phyloP scores from a whole-genome alignment of 495 filamentous ascomycete species.

The Emericellopsis terricola region DNA sequence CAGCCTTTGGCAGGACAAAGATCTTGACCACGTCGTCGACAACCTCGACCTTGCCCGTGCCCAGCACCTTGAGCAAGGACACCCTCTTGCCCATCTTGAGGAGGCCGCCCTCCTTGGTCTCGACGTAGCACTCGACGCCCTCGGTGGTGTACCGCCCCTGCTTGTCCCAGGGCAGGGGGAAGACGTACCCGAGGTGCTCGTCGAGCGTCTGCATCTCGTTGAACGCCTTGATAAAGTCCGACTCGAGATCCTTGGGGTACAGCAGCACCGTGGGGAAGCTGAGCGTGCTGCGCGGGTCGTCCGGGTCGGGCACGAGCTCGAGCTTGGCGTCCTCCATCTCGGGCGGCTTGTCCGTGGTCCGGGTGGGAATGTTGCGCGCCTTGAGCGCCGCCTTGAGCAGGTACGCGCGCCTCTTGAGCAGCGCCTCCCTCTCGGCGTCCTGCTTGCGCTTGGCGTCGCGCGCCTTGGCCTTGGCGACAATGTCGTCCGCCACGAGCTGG shows the following conservation, averaged over 20 bases:
- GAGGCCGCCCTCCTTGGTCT: conserved; percentile 63
- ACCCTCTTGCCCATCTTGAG: conserved; percentile 82
- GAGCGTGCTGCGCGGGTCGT: conserved; percentile 50
- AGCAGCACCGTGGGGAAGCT: conserved; percentile 66
- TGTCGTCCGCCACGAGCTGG: conserved; percentile 29
- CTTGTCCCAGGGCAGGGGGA: conserved; percentile 70
- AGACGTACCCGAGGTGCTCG: conserved; percentile 63
- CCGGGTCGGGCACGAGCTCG: conserved; percentile 48
- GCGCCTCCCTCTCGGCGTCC: conserved; percentile 31
- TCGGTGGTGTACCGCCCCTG: conserved; percentile 42
- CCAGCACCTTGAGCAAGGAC: conserved; percentile 51
- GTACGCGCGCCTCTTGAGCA: conserved; percentile 28
- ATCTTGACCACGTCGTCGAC: conserved; percentile 73
- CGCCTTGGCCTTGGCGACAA: conserved; percentile 24
- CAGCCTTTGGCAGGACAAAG: conserved; percentile 54
- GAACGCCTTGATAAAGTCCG: conserved; percentile 79
- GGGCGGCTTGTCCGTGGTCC: conserved; percentile 50
- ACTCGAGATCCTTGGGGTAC: conserved; percentile 60
- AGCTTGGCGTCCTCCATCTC: conserved; percentile 68
- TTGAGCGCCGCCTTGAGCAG: conserved; percentile 54
- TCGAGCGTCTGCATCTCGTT: conserved; percentile 49
- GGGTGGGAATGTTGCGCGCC: conserved; percentile 49
- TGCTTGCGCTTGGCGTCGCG: conserved; percentile 15
- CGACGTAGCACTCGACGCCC: conserved; percentile 76
- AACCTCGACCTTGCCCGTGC: conserved; percentile 64